These are phyloP conservation scores for Lactarius deliciosus DNA, from an alignment of 768 basidiomycete genomes.

Conservation along the genomic window DNA sequence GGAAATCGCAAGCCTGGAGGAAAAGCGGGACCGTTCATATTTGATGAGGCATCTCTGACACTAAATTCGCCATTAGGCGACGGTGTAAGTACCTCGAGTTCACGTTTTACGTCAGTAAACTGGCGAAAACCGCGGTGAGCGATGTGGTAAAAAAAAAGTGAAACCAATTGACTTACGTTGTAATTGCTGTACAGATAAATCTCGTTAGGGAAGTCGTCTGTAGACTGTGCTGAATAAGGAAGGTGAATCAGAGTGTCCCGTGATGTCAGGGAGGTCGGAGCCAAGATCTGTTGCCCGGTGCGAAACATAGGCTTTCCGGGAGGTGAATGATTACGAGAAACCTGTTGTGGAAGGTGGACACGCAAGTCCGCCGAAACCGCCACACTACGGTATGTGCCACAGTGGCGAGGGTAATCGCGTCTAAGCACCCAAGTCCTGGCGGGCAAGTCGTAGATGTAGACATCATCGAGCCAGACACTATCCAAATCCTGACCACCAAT, in stretches of 20 bases:
- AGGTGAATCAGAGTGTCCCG: constrained; percentile 65
- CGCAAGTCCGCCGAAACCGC: constrained; percentile 71
- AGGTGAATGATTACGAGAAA: constrained; percentile 46
- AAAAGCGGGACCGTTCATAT: constrained; percentile 79
- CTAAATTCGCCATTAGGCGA: constrained; percentile 72
- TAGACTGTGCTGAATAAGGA: constrained; percentile 72
- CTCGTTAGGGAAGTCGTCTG: constrained; percentile 76
- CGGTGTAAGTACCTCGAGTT: constrained; percentile 89
- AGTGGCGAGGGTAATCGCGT: constrained; percentile 85
- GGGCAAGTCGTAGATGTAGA: constrained; percentile 83
- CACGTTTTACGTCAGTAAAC: constrained; percentile 95
- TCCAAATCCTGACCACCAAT: constrained; percentile 95
- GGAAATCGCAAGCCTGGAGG: constrained; percentile 97
- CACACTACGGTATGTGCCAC: constrained; percentile 93
- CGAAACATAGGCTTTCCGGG: constrained; percentile 59
- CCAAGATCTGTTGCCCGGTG: constrained; percentile 40
- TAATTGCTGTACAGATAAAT: constrained; percentile 95
- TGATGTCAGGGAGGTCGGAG: constrained; percentile 51
- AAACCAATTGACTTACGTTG: constrained; percentile 58
- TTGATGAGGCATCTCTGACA: constrained; percentile 73
- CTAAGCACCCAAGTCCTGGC: constrained; percentile 74
- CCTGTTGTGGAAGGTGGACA: constrained; percentile 69
- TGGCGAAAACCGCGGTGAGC: constrained; percentile 35
- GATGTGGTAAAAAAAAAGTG: constrained; percentile 11
- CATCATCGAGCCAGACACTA: constrained; percentile 92